Evolutionary conservation across 2,329 filamentous ascomycete species (phyloP).

Genomic region (Penicillium corylophilum): DNA sequence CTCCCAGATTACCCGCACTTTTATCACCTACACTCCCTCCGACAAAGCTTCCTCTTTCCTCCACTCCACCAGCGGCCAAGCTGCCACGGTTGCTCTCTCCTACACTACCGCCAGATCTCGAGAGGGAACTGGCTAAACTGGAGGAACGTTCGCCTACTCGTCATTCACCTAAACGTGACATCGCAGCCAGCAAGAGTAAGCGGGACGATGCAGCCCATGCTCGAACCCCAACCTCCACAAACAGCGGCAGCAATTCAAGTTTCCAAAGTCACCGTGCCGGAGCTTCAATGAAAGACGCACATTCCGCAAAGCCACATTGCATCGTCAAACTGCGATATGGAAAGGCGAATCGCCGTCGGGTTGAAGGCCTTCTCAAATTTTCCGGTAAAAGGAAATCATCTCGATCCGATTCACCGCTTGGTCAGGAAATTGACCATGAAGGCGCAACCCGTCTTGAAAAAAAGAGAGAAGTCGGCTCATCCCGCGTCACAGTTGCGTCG

Average conservation of each 20-base stretch:
- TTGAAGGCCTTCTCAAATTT: slow-evolving; percentile 48
- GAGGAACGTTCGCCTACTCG: slow-evolving; percentile 33
- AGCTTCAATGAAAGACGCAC: slow-evolving; percentile 8
- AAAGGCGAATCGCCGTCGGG: slow-evolving; percentile 48
- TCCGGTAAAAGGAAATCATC: slow-evolving; percentile 37
- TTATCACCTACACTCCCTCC: slow-evolving; percentile 45
- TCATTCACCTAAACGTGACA: slow-evolving; percentile 23
- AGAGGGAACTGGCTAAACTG: slow-evolving; percentile 51
- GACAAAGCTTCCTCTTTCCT: slow-evolving; percentile 19
- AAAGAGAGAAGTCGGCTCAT: slow-evolving; percentile 12
- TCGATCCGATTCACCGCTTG: slow-evolving; percentile 25
- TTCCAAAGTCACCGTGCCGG: slow-evolving; percentile 5
- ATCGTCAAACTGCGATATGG: slow-evolving; percentile 55
- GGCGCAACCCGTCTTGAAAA: slow-evolving; percentile 21
- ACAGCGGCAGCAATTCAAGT: slow-evolving; percentile 8
- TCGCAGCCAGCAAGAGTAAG: slow-evolving; percentile 15
- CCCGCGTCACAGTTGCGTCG: slow-evolving; percentile 5
- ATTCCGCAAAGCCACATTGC: slow-evolving; percentile 30
- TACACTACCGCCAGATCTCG: slow-evolving; percentile 56
- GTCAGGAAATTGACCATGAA: slow-evolving; percentile 21
- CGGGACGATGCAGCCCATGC: slow-evolving; percentile 6
- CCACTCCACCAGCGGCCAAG: slow-evolving; percentile 32
- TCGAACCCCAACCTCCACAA: slow-evolving; percentile 5
- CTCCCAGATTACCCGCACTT: slow-evolving; percentile 35
- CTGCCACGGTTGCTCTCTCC: slow-evolving; percentile 59